Conservation (phyloP, 116 monocot genomes). For the Papilionanthe hybrid region DNA sequence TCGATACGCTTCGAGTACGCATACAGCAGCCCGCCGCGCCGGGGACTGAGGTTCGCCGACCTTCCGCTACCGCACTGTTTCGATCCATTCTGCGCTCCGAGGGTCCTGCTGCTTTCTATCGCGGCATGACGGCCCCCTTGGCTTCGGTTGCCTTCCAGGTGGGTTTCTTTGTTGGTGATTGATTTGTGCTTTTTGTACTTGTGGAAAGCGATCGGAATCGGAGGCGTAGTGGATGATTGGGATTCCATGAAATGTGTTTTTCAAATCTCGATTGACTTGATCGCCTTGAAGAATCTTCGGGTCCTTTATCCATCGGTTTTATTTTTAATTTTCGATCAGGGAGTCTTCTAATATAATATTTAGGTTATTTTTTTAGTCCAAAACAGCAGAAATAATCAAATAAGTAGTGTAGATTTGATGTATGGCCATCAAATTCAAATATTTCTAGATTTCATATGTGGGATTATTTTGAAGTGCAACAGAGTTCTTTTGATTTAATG, state of each 20-base stretch:
- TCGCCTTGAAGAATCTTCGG: background rate
- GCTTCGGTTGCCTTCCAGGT: conserved; percentile 94
- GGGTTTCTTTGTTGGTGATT: background rate
- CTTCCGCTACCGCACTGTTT: conserved; percentile 51
- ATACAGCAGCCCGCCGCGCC: conserved; percentile 65
- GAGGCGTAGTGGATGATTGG: background rate
- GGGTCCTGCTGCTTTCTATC: conserved; percentile 73
- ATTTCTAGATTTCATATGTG: too few species aligned
- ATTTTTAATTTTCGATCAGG: background rate
- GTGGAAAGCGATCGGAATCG: background rate
- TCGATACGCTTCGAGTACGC: conserved; percentile 85
- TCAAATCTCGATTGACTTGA: background rate
- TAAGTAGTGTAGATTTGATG: too few species aligned
- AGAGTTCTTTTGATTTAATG: too few species aligned
- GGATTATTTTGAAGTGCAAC: too few species aligned
- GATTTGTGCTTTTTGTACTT: background rate
- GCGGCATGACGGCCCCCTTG: conserved; percentile 89
- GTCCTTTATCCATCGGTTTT: background rate
- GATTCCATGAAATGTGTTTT: background rate
- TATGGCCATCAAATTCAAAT: too few species aligned
- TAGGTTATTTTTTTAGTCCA: too few species aligned
- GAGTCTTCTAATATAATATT: too few species aligned
- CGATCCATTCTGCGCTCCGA: conserved; percentile 60
- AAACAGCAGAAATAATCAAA: too few species aligned
- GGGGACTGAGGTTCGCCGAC: background rate